Conservation (phyloP, 805 yeast genomes). For the Candida montana region DNA sequence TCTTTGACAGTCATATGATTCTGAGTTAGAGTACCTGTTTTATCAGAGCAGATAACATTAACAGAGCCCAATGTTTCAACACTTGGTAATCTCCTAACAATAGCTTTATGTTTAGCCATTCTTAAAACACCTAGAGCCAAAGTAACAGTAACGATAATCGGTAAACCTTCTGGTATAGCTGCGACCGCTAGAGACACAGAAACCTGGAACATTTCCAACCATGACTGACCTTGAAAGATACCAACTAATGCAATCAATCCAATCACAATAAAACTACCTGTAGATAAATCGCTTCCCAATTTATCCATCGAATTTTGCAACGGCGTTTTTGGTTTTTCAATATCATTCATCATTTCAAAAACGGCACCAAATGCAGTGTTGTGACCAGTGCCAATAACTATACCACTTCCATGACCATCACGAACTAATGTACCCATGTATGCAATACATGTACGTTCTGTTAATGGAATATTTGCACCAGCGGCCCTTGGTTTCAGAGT, state of each 20-base stretch:
- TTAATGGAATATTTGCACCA: conserved; percentile 42
- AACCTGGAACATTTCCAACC: conserved; percentile 98
- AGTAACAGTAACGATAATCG: conserved; percentile 96
- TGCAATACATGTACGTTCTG: conserved; percentile 74
- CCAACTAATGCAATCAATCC: conserved; percentile 92
- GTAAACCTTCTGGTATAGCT: conserved; percentile 98
- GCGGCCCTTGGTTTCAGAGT: conserved; percentile 31
- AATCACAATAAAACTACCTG: conserved; percentile 79
- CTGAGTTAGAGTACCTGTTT: conserved; percentile 85
- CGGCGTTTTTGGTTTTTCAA: conserved; percentile 98
- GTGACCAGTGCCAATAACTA: conserved; percentile 85
- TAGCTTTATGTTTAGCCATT: conserved; percentile 93
- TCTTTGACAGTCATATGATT: conserved; percentile 88
- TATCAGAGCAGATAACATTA: conserved; percentile 88
- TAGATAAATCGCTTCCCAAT: conserved; percentile 84
- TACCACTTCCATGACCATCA: conserved; percentile 92
- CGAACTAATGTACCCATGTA: conserved; percentile 97
- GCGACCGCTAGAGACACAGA: conserved; percentile 98
- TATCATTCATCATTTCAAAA: conserved; percentile 89
- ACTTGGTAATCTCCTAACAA: conserved; percentile 88
- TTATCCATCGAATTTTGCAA: conserved; percentile 93
- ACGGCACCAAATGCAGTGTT: conserved; percentile 93
- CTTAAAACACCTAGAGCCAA: conserved; percentile 92
- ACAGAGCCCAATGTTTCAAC: conserved; percentile 95
- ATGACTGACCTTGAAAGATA: conserved; percentile 82